Conservation (phyloP, 106 monocot species). For the Gastrodia elata region DNA sequence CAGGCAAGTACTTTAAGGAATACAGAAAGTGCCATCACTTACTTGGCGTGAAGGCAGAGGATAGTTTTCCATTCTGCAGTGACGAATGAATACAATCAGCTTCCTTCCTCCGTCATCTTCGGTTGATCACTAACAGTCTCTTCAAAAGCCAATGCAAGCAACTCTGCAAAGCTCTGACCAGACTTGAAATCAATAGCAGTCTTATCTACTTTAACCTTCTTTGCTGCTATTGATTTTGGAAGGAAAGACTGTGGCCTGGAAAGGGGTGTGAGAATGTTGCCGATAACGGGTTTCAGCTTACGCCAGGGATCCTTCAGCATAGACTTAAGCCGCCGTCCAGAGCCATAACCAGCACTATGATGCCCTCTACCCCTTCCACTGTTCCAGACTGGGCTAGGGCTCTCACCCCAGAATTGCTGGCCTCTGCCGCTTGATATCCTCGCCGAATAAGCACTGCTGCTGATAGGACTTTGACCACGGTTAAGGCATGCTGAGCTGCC, state of each 20-base stretch:
- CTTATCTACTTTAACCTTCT: conserved; percentile 22
- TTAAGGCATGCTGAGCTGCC: not conserved
- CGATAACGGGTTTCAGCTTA: conserved; percentile 36
- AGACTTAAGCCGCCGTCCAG: conserved; percentile 7
- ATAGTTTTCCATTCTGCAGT: not conserved
- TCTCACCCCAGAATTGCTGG: conserved; percentile 1
- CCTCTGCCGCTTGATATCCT: conserved; percentile 15
- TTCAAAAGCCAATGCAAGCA: conserved; percentile 37
- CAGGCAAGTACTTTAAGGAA: too few species aligned
- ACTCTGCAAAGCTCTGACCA: conserved; percentile 32
- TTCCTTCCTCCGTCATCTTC: too few species aligned
- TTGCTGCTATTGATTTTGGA: conserved; percentile 30
- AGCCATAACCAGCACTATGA: not conserved
- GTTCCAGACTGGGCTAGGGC: conserved; percentile 10
- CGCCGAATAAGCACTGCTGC: not conserved
- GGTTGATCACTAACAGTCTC: conserved; percentile 20
- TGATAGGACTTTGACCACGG: conserved; percentile 12
- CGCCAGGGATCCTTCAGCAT: conserved; percentile 54
- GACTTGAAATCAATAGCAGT: conserved; percentile 5
- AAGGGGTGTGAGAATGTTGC: conserved; percentile 28
- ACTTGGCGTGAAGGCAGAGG: not conserved
- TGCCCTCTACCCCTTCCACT: conserved; percentile 17
- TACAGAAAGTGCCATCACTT: not conserved
- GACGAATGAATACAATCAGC: not conserved
- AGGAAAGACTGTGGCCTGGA: conserved; percentile 22